Percentiles rank a stretch among this genome's conserved stretches.
phyloP scores from a whole-genome alignment of 2,329 filamentous ascomycete species.

The Tympanopsis confertula region DNA sequence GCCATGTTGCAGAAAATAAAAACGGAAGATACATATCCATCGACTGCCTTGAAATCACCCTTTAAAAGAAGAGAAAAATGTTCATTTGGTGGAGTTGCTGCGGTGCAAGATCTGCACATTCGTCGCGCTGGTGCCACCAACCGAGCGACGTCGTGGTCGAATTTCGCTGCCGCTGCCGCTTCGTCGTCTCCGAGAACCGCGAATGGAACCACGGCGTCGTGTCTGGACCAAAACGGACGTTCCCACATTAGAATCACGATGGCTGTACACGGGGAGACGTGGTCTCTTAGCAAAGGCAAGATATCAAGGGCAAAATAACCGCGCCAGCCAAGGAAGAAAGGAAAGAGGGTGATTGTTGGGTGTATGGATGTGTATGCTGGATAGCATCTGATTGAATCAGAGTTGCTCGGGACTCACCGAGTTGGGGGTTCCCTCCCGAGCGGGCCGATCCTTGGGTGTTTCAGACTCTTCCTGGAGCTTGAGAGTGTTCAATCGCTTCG shows the following conservation, averaged over 20 bases:
- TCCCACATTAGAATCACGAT: constrained; percentile 27
- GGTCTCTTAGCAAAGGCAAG: constrained; percentile 25
- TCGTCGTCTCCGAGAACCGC: constrained; percentile 23
- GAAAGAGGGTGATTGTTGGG: too few species aligned
- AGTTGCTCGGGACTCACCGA: background rate
- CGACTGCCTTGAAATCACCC: constrained; percentile 12
- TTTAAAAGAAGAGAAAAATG: constrained; percentile 7
- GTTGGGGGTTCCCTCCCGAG: background rate
- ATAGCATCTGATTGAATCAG: too few species aligned
- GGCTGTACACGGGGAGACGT: constrained; percentile 23
- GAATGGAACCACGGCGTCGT: constrained; percentile 26
- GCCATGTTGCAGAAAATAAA: constrained; percentile 10
- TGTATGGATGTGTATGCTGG: too few species aligned
- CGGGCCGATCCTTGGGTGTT: background rate
- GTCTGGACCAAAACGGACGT: constrained; percentile 29
- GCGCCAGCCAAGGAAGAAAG: too few species aligned
- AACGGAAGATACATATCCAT: constrained; percentile 3
- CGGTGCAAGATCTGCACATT: constrained; percentile 21
- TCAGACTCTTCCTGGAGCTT: background rate
- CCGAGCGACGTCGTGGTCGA: constrained; percentile 23
- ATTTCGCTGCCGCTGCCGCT: constrained; percentile 25
- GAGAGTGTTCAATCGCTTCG: background rate
- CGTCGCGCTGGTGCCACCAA: constrained; percentile 18
- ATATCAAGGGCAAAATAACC: constrained; percentile 8
- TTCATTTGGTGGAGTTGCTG: constrained; percentile 27